Conservation (phyloP, 2,329 filamentous ascomycete genomes). For the Diaporthe sp. region DNA sequence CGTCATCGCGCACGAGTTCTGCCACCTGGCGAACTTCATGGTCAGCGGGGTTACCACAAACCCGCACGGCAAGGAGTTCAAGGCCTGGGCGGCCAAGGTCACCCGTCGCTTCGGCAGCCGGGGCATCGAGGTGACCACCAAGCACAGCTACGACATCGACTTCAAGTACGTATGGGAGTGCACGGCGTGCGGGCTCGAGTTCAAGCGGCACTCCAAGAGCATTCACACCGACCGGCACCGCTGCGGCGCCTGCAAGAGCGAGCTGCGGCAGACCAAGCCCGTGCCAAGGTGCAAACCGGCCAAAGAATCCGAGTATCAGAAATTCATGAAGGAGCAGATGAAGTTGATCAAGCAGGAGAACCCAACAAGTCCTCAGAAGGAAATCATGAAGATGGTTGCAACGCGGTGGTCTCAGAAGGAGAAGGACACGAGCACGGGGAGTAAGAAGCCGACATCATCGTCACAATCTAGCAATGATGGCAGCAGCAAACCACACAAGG, state of each 20-base stretch:
- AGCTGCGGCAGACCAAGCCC: slow-evolving; percentile 82
- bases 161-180: slow-evolving; percentile 95
- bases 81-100: slow-evolving; percentile 73
- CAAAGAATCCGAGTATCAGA: slow-evolving; percentile 57
- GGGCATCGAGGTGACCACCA: slow-evolving; percentile 85
- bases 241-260: slow-evolving; percentile 81
- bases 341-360: slow-evolving; percentile 65
- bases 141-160: slow-evolving; percentile 88
- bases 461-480: not conserved
- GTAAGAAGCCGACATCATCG: slow-evolving; percentile 29
- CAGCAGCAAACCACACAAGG: slow-evolving; percentile 5
- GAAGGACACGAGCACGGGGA: slow-evolving; percentile 39
- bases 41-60: slow-evolving; percentile 78
- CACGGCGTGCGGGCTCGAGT: slow-evolving; percentile 73
- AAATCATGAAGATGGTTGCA: slow-evolving; percentile 76
- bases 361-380: slow-evolving; percentile 69
- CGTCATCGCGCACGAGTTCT: slow-evolving; percentile 96
- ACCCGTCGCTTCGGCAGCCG: slow-evolving; percentile 65
- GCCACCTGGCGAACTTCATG: slow-evolving; percentile 94
- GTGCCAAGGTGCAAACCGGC: slow-evolving; percentile 62
- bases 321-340: slow-evolving; percentile 76
- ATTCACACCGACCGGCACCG: slow-evolving; percentile 78
- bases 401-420: slow-evolving; percentile 67
- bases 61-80: slow-evolving; percentile 88
- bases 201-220: slow-evolving; percentile 86